These are phyloP conservation scores for Colletotrichum chlorophyti DNA, from an alignment of 2,329 filamentous ascomycete genomes.

Conservation along the genomic window DNA sequence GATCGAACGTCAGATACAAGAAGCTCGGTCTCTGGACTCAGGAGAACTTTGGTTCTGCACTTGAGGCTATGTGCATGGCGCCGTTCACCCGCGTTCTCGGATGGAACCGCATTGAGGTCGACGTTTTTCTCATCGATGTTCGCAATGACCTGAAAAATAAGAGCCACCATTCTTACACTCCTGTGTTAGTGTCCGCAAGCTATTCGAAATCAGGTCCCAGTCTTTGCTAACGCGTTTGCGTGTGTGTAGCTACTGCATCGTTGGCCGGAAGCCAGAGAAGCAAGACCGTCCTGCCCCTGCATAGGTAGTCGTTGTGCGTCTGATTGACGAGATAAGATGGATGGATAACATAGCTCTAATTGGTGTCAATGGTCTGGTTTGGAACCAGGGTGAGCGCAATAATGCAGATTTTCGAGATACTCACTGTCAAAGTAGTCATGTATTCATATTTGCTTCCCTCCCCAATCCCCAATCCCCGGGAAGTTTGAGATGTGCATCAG, in stretches of 20 bases:
- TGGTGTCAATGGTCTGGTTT: too few relatives aligned
- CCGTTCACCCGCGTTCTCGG: constrained; percentile 41
- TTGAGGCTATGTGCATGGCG: constrained; percentile 42
- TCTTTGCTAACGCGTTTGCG: not conserved
- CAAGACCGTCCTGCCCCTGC: too few relatives aligned
- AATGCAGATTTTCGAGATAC: too few relatives aligned
- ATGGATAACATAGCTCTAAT: too few relatives aligned
- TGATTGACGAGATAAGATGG: too few relatives aligned
- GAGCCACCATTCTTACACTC: constrained; percentile 44
- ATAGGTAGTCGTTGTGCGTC: too few relatives aligned
- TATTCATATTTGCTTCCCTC: too few relatives aligned
- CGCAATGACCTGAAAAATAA: constrained; percentile 41
- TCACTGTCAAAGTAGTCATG: too few relatives aligned
- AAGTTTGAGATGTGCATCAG: too few relatives aligned
- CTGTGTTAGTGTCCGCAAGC: constrained; percentile 36
- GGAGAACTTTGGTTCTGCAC: constrained; percentile 39
- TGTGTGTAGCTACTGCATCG: not conserved
- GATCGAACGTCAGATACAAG: not conserved
- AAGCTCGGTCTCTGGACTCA: constrained; percentile 32
- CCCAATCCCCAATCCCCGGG: too few relatives aligned
- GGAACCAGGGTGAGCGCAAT: too few relatives aligned
- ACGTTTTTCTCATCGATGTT: constrained; percentile 41
- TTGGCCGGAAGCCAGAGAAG: constrained; percentile 5
- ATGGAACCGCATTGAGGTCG: constrained; percentile 41
- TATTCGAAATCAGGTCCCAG: not conserved